A percentile compares a stretch with the other conserved stretches of the same genome.
These are phyloP conservation scores for Podila epicladia DNA, from an alignment of 192 early-diverging fungal species.

Conservation along the genomic window DNA sequence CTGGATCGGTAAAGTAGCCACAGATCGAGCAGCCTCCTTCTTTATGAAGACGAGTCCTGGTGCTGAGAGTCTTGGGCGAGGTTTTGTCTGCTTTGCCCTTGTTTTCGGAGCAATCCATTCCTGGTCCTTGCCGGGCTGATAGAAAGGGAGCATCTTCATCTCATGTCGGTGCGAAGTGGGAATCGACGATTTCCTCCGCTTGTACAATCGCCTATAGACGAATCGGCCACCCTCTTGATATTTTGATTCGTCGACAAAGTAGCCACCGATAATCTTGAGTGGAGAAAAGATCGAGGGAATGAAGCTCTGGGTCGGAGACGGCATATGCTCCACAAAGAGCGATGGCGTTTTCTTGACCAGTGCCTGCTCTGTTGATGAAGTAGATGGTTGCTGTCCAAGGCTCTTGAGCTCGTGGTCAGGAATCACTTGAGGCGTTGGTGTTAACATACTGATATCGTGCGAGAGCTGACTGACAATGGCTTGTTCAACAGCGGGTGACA, in stretches of 20 bases:
- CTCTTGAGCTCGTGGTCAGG: slow-evolving; percentile 9
- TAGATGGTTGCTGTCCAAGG: neutral
- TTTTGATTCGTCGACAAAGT: slow-evolving; percentile 45
- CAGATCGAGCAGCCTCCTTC: neutral
- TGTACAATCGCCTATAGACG: slow-evolving; percentile 36
- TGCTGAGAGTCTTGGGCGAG: neutral
- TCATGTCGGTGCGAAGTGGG: slow-evolving; percentile 7
- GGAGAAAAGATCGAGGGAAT: slow-evolving; percentile 50
- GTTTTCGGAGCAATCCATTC: slow-evolving; percentile 32
- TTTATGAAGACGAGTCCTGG: neutral
- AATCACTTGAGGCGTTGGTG: slow-evolving; percentile 7
- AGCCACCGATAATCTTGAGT: slow-evolving; percentile 34
- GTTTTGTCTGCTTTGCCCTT: slow-evolving; percentile 12
- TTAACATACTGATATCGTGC: slow-evolving; percentile 29
- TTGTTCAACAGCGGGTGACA: slow-evolving; percentile 15
- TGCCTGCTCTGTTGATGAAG: slow-evolving; percentile 5
- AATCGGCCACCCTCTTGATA: slow-evolving; percentile 39
- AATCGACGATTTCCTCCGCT: slow-evolving; percentile 15
- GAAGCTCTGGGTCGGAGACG: slow-evolving; percentile 36
- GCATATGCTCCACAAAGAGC: slow-evolving; percentile 24
- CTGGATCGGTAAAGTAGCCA: neutral
- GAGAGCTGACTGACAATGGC: neutral
- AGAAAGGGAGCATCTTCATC: slow-evolving; percentile 32
- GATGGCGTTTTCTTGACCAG: slow-evolving; percentile 18
- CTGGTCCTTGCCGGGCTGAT: slow-evolving; percentile 45